Conservation (phyloP, 306 rosid genomes). For the Chamaecrista fasciculata region DNA sequence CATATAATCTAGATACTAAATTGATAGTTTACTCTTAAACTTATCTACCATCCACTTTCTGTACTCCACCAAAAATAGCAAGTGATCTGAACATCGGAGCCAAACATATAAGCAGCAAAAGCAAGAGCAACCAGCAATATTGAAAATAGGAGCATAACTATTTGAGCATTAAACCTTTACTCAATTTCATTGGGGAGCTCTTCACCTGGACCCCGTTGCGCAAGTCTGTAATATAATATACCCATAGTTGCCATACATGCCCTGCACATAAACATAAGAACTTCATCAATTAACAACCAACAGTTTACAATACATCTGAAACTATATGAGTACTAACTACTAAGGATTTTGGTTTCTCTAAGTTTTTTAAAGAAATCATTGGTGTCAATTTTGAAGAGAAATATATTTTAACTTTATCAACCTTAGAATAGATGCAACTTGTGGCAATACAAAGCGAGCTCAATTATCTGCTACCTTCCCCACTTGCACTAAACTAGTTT, state of each 20-base stretch:
- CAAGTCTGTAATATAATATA: constrained; percentile 96
- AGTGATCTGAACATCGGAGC: constrained; percentile 37
- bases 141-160: constrained; percentile 24
- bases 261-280: constrained; percentile 52
- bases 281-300: constrained; percentile 29
- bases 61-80: constrained; percentile 35
- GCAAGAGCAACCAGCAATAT: constrained; percentile 41
- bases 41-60: constrained; percentile 40
- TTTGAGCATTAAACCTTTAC: constrained; percentile 39
- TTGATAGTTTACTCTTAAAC: too few species aligned
- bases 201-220: constrained; percentile 67
- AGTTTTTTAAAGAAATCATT: not conserved
- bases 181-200: constrained; percentile 58
- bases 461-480: constrained; percentile 11
- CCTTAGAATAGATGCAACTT: not conserved
- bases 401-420: not conserved
- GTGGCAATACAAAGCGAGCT: constrained; percentile 7
- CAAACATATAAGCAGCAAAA: constrained; percentile 41
- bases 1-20: too few species aligned
- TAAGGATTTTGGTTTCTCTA: not conserved
- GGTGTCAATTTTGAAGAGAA: not conserved
- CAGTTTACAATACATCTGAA: not conserved
- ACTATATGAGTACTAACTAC: not conserved
- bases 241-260: constrained; percentile 99
- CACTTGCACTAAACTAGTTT: not conserved